phyloP scores from a whole-genome alignment of 495 filamentous ascomycete species.

The Filosporella fistucella region DNA sequence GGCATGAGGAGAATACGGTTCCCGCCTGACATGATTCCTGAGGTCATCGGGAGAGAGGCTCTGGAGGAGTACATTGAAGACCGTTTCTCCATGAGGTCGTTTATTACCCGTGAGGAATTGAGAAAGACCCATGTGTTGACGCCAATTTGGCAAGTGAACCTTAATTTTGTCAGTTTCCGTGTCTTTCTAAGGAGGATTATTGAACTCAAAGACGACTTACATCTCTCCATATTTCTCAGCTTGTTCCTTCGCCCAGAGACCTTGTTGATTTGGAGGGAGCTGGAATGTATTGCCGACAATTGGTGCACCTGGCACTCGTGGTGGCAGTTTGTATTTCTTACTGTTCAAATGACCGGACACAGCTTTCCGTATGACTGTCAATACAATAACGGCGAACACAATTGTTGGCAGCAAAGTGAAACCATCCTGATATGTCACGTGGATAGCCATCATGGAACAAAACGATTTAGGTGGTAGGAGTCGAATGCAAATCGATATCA shows the following conservation, averaged over 20 bases:
- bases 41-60: conserved; percentile 24
- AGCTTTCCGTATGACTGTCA: not conserved
- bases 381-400: not conserved
- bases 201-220: too few species aligned
- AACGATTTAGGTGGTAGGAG: too few species aligned
- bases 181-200: not conserved
- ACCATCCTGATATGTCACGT: not conserved
- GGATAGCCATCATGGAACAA: not conserved
- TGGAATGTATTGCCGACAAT: conserved; percentile 17
- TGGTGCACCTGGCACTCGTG: conserved; percentile 8
- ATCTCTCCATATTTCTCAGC: conserved; percentile 17
- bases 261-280: conserved; percentile 7
- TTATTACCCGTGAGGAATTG: conserved; percentile 30
- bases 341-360: conserved; percentile 1
- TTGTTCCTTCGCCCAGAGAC: conserved; percentile 1
- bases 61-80: conserved; percentile 26
- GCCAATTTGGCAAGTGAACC: conserved; percentile 11
- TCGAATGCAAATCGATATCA: too few species aligned
- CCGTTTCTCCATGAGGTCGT: conserved; percentile 29
- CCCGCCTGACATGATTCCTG: conserved; percentile 26
- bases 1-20: conserved; percentile 25
- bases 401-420: not conserved
- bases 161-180: not conserved
- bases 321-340: conserved; percentile 17
- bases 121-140: conserved; percentile 23